Evolutionary conservation across 2,329 filamentous ascomycete genomes (phyloP), one percentile per base, ranked within the genome.

Genomic region (Mariannaea sp.): DNA sequence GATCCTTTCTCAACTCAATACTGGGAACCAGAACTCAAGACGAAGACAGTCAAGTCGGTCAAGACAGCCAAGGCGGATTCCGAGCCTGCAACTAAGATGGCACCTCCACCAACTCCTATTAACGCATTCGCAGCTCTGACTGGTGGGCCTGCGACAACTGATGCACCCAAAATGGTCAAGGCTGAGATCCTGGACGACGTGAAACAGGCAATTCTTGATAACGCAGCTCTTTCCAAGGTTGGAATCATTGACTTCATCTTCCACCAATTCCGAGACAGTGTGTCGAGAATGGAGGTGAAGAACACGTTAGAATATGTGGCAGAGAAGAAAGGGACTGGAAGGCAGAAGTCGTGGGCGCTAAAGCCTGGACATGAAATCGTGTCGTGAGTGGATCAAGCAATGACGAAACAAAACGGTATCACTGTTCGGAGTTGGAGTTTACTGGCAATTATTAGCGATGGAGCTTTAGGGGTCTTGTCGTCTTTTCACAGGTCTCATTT

Each of bases 1-100:
- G 87, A 99, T 66, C 94, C 94, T 0, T 95, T 93, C 68, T 92
- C 90, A 0, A 84, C 84, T 0, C 71, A 77, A 1, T 97, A 97
- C 71, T 97, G 94, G 94, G 73, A 78, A 24, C 59, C 73, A 2
- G 75, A 76, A 51, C 66, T 65, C 14, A 74, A 72, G 56, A 59
- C 65, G 17, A 65, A 60, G 41, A 40, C 60, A 8, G 33, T 53
- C 10, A 62, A 66, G 30, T 41, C 57, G n/a, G n/a, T n/a, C 2
- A 50, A 38, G 19, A 10, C 33, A 19, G 14, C 29, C 13, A 61
- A 60, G 38, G 29, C 39, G 9, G 17, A 36, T 17, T n/a, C 46
- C 5, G 64, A 68, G 13, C 50, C 27, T 3, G 47, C 44, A 12
- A 42, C 35, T 40, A 67, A 64, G 43, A 74, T 72, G 69, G 62